phyloP scores from a whole-genome alignment of 2,329 filamentous ascomycete species.

The Cladophialophora psammophila region DNA sequence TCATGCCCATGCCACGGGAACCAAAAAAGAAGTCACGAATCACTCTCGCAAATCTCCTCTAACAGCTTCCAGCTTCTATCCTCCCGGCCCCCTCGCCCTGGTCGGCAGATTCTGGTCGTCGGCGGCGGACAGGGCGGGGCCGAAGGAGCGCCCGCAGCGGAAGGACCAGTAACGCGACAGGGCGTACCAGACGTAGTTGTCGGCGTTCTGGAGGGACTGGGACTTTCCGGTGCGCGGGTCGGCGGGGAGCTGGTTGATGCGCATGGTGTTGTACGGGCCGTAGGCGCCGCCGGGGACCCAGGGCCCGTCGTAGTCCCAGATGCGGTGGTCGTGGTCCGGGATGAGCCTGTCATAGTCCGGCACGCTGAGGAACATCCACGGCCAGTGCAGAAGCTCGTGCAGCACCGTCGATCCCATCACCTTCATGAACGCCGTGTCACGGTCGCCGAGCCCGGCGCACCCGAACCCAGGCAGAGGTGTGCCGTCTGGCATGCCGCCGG shows the following conservation, averaged over 20 bases:
- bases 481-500: neutral
- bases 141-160: neutral
- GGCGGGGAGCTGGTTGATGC: constrained; percentile 15
- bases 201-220: constrained; percentile 16
- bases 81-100: neutral
- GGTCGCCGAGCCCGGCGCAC: constrained; percentile 15
- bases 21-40: no score
- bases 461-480: constrained; percentile 6
- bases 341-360: constrained; percentile 10
- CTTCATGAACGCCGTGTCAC: constrained; percentile 13
- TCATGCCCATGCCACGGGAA: no score
- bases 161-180: constrained; percentile 16
- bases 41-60: no score
- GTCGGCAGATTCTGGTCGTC: neutral
- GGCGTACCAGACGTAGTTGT: constrained; percentile 21
- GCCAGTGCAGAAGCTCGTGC: constrained; percentile 24
- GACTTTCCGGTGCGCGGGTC: constrained; percentile 10
- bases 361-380: constrained; percentile 2
- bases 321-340: neutral
- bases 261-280: constrained; percentile 9
- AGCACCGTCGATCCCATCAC: constrained; percentile 8
- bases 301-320: neutral
- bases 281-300: neutral
- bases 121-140: neutral
- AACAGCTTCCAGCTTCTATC: neutral